phyloP scores from a whole-genome alignment of 2,329 filamentous ascomycete genomes.

The Aspergillus quadrilineatus region DNA sequence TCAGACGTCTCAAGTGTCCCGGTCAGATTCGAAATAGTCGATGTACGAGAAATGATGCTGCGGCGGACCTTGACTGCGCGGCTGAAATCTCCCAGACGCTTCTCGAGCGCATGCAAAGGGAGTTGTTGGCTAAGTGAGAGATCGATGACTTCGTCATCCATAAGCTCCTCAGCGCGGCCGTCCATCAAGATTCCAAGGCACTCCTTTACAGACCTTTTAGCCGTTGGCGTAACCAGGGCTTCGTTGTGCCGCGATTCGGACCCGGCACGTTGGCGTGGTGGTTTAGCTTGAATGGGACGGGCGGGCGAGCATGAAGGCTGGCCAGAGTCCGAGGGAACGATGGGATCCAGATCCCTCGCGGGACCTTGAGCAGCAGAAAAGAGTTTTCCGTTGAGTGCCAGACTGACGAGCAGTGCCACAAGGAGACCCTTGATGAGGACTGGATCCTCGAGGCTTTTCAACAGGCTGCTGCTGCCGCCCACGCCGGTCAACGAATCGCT shows the following conservation, averaged over 20 bases:
- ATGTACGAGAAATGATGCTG: constrained; percentile 80
- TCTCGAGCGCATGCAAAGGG: constrained; percentile 89
- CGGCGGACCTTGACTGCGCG: constrained; percentile 91
- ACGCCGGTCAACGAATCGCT: neutral
- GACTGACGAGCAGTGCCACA: constrained; percentile 84
- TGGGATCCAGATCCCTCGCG: neutral
- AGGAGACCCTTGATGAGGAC: constrained; percentile 98
- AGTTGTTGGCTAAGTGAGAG: constrained; percentile 87
- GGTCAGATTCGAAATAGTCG: constrained; percentile 73
- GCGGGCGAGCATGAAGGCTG: constrained; percentile 49
- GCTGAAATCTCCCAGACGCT: constrained; percentile 79
- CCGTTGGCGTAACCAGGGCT: too few relatives aligned
- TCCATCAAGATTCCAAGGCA: constrained; percentile 76
- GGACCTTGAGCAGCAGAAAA: constrained; percentile 92
- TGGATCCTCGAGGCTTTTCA: constrained; percentile 94
- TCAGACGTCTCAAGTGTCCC: constrained; percentile 76
- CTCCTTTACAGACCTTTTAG: constrained; percentile 51
- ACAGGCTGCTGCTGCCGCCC: constrained; percentile 69
- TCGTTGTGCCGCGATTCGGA: too few relatives aligned
- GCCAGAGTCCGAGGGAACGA: constrained; percentile 40
- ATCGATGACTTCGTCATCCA: constrained; percentile 79
- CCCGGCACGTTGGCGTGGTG: constrained; percentile 16
- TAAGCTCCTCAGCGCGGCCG: constrained; percentile 75
- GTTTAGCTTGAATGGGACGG: constrained; percentile 35
- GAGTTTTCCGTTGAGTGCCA: constrained; percentile 92